Evolutionary conservation across 441 rosid species (phyloP).

Genomic region (Euphorbia celastroides): DNA sequence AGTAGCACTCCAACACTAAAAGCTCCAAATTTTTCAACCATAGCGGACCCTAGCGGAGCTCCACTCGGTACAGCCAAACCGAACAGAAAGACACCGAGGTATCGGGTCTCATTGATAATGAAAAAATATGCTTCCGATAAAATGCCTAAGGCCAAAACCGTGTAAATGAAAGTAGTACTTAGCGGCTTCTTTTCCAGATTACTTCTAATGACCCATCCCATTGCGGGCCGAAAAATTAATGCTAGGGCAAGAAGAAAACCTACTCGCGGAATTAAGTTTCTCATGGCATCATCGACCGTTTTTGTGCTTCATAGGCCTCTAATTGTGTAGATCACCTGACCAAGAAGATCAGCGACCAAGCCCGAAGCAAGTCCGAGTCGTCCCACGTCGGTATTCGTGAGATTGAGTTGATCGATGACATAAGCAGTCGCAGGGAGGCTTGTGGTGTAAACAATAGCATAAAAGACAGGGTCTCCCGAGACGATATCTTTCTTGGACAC

Average conservation of each 20-base stretch:
- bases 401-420: slow-evolving; percentile 40
- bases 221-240: slow-evolving; percentile 29
- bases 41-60: slow-evolving; percentile 44
- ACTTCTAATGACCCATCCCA: slow-evolving; percentile 31
- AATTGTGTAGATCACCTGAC: background rate
- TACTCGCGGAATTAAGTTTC: background rate
- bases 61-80: slow-evolving; percentile 46
- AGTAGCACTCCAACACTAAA: slow-evolving; percentile 16
- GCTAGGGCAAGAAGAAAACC: background rate
- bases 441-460: slow-evolving; percentile 24
- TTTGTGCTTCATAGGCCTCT: background rate
- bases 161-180: slow-evolving; percentile 12
- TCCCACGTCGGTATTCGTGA: slow-evolving; percentile 61
- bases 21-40: slow-evolving; percentile 40
- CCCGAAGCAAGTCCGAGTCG: slow-evolving; percentile 41
- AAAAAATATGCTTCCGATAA: background rate
- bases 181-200: slow-evolving; percentile 49
- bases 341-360: slow-evolving; percentile 21
- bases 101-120: background rate
- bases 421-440: slow-evolving; percentile 41
- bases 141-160: slow-evolving; percentile 19
- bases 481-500: too few species aligned
- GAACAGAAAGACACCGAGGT: slow-evolving; percentile 30
- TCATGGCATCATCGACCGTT: background rate
- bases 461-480: accelerated